Evolutionary conservation across 257 asterid genomes (phyloP).

Genomic region (Solanum commersonii): DNA sequence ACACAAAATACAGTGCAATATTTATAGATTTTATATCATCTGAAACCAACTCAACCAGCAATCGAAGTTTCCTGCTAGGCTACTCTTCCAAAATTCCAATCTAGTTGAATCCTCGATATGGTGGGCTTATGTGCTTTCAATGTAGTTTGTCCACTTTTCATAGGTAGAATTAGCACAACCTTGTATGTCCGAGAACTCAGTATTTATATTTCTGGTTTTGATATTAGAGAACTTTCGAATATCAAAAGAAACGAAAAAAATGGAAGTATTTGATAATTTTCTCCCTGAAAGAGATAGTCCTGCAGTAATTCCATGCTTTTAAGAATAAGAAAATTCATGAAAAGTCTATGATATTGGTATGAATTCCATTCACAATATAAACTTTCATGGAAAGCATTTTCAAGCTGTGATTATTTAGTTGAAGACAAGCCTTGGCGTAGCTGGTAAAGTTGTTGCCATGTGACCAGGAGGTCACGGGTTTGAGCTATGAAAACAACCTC

Average conservation of each 20-base stretch:
- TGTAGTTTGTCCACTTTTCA: conserved; percentile 20
- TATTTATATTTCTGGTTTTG: conserved; percentile 14
- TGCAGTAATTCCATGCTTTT: background rate
- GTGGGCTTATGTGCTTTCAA: conserved; percentile 10
- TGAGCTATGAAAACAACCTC: background rate
- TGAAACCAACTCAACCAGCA: conserved; percentile 16
- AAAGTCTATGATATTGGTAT: background rate
- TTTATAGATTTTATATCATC: background rate
- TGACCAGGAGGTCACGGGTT: background rate
- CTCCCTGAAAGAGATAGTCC: background rate
- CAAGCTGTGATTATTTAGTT: background rate
- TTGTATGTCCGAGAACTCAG: conserved; percentile 22
- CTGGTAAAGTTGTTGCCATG: background rate
- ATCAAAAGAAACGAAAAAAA: conserved; percentile 3
- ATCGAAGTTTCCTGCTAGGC: conserved; percentile 21
- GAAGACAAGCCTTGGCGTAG: background rate
- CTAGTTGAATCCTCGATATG: conserved; percentile 18
- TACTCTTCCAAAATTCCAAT: conserved; percentile 15
- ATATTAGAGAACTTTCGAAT: conserved; percentile 17
- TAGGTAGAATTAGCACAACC: conserved; percentile 16
- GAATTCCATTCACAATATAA: background rate
- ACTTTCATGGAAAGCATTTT: background rate
- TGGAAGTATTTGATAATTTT: background rate
- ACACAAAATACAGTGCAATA: background rate
- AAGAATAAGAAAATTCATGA: background rate